Percentiles rank a stretch among this genome's conserved stretches.
These are phyloP conservation scores for Exophiala phaeomuriformis DNA, from an alignment of 2,329 filamentous ascomycete genomes.

Conservation along the genomic window DNA sequence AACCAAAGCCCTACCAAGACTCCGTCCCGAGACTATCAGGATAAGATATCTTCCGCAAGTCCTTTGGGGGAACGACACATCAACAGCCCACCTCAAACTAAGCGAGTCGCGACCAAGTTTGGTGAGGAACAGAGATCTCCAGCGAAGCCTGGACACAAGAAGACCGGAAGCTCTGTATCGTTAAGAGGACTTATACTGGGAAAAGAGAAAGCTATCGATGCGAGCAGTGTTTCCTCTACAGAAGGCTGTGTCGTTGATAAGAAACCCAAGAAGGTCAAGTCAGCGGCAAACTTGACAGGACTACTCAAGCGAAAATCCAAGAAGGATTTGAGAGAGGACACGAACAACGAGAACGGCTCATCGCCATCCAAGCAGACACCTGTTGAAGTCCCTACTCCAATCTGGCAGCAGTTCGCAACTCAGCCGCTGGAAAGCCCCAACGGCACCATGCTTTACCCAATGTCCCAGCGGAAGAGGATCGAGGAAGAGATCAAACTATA, in stretches of 20 bases:
- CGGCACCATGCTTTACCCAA: slow-evolving; percentile 39
- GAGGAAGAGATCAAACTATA: slow-evolving; percentile 53
- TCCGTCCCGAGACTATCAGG: background rate
- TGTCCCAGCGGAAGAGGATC: slow-evolving; percentile 39
- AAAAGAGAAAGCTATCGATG: slow-evolving; percentile 37
- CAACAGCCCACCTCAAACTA: slow-evolving; percentile 27
- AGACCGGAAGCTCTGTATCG: slow-evolving; percentile 27
- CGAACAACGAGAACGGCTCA: slow-evolving; percentile 71
- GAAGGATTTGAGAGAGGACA: slow-evolving; percentile 57
- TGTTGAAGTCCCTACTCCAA: slow-evolving; percentile 53
- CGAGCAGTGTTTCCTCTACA: slow-evolving; percentile 30
- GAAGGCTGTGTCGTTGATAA: slow-evolving; percentile 32
- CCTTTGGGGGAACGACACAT: slow-evolving; percentile 28
- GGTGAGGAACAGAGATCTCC: slow-evolving; percentile 14
- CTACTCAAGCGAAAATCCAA: slow-evolving; percentile 70
- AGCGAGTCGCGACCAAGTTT: slow-evolving; percentile 22
- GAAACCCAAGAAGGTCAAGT: slow-evolving; percentile 66
- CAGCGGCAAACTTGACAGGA: slow-evolving; percentile 69
- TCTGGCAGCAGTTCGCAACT: slow-evolving; percentile 68
- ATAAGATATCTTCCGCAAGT: slow-evolving; percentile 5
- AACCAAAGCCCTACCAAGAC: slow-evolving; percentile 18
- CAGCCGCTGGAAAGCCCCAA: slow-evolving; percentile 32
- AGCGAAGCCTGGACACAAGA: slow-evolving; percentile 22
- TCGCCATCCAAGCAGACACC: slow-evolving; percentile 9
- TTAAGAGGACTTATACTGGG: slow-evolving; percentile 26